These are phyloP conservation scores for Arxiozyma heterogenica DNA, from an alignment of 1,139 yeast species.

Conservation along the genomic window DNA sequence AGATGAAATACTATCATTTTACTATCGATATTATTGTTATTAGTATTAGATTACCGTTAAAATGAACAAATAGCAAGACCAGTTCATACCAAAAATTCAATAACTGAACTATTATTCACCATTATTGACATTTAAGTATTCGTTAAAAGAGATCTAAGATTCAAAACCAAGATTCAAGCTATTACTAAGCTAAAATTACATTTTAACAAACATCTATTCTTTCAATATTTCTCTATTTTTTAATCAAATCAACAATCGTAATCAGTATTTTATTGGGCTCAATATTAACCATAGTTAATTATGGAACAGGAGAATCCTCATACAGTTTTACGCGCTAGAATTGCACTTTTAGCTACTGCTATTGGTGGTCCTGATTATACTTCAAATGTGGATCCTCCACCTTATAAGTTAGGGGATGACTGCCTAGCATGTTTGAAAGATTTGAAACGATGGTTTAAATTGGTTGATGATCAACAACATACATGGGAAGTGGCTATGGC, in stretches of 20 bases:
- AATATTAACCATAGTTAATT: neutral
- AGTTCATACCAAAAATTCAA: neutral
- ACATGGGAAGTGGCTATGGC: conserved; percentile 81
- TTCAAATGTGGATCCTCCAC: conserved; percentile 36
- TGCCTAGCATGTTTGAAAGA: conserved; percentile 86
- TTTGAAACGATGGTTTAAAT: conserved; percentile 74
- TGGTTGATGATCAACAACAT: conserved; percentile 66
- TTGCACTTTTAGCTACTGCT: conserved; percentile 30
- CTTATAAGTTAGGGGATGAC: conserved; percentile 81
- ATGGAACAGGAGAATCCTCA: conserved; percentile 5
- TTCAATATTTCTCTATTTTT: neutral
- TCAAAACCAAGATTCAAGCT: neutral
- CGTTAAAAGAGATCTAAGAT: neutral
- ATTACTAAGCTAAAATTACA: neutral
- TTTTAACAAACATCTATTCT: too few species aligned
- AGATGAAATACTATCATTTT: too few species aligned
- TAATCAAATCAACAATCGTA: neutral
- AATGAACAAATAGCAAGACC: neutral
- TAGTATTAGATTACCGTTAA: neutral
- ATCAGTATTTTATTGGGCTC: neutral
- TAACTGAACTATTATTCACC: neutral
- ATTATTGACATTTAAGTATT: neutral
- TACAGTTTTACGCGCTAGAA: conserved; percentile 26
- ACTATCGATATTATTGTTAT: neutral
- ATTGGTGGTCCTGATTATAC: conserved; percentile 34